phyloP scores from a whole-genome alignment of 306 rosid species.

The Cicer bijugum region DNA sequence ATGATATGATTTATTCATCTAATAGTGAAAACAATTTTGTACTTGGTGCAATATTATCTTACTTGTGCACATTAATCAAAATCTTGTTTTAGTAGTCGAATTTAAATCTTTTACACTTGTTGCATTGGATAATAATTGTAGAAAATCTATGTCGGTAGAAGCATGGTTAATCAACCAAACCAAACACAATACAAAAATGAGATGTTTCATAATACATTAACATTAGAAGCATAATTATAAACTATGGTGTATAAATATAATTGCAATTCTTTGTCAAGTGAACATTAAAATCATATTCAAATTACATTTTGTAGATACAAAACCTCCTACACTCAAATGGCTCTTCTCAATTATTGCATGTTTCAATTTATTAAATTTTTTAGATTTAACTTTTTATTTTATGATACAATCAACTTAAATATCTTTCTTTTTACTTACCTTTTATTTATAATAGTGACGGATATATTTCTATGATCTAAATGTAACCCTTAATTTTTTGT shows the following conservation, averaged over 20 bases:
- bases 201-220: too few relatives aligned
- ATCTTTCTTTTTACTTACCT: background rate
- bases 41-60: too few relatives aligned
- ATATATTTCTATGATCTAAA: background rate
- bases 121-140: too few relatives aligned
- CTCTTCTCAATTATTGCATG: background rate
- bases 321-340: background rate
- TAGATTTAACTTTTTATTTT: background rate
- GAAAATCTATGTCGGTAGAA: too few relatives aligned
- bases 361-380: too few relatives aligned
- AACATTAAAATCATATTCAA: background rate
- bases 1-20: too few relatives aligned
- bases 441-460: conserved; percentile 20
- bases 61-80: too few relatives aligned
- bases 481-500: background rate
- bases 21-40: too few relatives aligned
- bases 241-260: background rate
- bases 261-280: background rate
- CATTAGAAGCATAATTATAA: too few relatives aligned
- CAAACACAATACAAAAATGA: background rate
- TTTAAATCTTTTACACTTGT: too few relatives aligned
- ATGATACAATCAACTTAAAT: background rate
- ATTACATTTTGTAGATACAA: too few relatives aligned
- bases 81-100: too few relatives aligned
- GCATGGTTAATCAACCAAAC: background rate